phyloP scores from a whole-genome alignment of 805 yeast species.

The Zygotorulaspora danielsina region DNA sequence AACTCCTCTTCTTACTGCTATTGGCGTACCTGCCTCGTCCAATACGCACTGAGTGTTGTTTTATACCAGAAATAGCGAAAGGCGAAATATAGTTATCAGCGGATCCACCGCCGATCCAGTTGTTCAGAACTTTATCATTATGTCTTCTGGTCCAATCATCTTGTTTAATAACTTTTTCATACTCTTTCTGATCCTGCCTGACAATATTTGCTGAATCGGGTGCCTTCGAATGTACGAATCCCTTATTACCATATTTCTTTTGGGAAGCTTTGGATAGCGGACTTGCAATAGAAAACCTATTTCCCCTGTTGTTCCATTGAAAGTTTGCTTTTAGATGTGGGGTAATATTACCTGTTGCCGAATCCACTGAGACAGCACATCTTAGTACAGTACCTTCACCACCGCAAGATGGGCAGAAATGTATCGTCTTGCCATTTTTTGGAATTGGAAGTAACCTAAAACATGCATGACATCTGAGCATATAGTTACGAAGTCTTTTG shows the following conservation, averaged over 20 bases:
- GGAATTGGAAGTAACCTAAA: constrained; percentile 77
- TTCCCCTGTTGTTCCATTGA: constrained; percentile 91
- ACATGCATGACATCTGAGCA: constrained; percentile 97
- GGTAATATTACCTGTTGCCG: constrained; percentile 71
- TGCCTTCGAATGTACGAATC: constrained; percentile 67
- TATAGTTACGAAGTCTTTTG: constrained; percentile 79
- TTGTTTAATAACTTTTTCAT: constrained; percentile 78
- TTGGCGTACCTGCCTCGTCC: constrained; percentile 83
- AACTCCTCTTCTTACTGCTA: constrained; percentile 43
- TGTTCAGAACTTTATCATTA: constrained; percentile 77
- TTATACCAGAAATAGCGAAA: constrained; percentile 62
- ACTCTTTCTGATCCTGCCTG: constrained; percentile 93
- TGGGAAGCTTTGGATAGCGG: constrained; percentile 77
- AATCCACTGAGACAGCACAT: constrained; percentile 83
- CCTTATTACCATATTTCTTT: constrained; percentile 72
- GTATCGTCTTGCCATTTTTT: constrained; percentile 68
- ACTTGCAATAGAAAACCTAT: constrained; percentile 73
- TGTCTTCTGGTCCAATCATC: constrained; percentile 83
- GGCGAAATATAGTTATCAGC: constrained; percentile 87
- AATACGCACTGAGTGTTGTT: constrained; percentile 67
- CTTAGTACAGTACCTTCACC: constrained; percentile 77
- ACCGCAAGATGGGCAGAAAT: constrained; percentile 94
- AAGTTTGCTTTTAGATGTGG: constrained; percentile 89
- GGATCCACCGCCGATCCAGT: constrained; percentile 83
- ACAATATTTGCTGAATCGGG: constrained; percentile 51